phyloP scores from a whole-genome alignment of 768 basidiomycete species.

The Kwoniella mangroviensis region DNA sequence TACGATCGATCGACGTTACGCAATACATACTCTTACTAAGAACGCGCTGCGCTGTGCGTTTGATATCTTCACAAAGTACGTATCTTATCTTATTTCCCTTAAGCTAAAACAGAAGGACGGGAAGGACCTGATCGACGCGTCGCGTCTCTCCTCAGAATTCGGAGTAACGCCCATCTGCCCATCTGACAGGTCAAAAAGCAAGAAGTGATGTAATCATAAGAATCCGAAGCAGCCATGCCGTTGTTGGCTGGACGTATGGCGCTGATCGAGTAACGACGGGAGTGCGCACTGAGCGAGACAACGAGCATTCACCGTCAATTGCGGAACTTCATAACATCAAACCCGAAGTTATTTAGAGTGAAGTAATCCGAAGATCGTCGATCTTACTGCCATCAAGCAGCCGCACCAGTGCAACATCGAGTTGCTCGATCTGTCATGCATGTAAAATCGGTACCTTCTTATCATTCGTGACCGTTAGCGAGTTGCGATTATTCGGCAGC shows the following conservation, averaged over 20 bases:
- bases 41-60: too few species aligned
- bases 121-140: conserved; percentile 26
- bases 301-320: neutral
- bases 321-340: neutral
- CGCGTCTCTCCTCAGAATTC: neutral
- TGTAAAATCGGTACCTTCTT: neutral
- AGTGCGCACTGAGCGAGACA: neutral
- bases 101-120: neutral
- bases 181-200: conserved; percentile 1
- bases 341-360: neutral
- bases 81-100: neutral
- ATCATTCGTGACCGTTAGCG: too few species aligned
- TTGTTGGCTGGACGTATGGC: neutral
- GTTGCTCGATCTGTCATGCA: neutral
- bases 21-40: neutral
- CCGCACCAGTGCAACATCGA: neutral
- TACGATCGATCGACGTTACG: neutral
- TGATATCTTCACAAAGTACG: neutral
- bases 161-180: conserved; percentile 2
- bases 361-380: neutral
- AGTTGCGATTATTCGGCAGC: neutral
- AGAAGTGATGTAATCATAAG: conserved; percentile 7
- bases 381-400: neutral
- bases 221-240: neutral
- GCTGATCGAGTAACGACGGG: neutral